Percentiles rank a stretch among this genome's conserved stretches.
Conservation (phyloP, 163 green algal species). For the Volvox carteri region DNA sequence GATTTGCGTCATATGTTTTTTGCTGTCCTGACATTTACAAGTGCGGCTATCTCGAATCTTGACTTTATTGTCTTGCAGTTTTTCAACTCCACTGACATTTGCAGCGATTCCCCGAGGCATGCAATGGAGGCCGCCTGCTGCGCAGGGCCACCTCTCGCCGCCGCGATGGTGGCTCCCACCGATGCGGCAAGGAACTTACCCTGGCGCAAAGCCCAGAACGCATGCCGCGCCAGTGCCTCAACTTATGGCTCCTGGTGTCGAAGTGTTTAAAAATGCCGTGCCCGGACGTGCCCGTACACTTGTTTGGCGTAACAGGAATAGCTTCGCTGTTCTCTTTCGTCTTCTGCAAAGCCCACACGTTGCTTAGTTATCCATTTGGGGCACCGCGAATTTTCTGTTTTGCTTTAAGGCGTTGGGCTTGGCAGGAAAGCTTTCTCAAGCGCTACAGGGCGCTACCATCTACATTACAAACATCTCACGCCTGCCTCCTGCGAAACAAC, state of each 20-base stretch:
- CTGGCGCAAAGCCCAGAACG: neutral
- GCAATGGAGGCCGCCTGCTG: neutral
- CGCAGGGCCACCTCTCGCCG: neutral
- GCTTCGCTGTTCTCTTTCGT: too few relatives aligned
- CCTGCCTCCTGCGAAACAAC: too few relatives aligned
- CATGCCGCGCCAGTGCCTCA: neutral
- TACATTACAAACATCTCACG: too few relatives aligned
- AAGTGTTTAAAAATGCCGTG: too few relatives aligned
- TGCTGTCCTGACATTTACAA: neutral
- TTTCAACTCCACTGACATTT: neutral
- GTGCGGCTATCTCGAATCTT: neutral
- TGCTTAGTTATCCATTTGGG: too few relatives aligned
- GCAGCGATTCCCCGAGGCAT: neutral
- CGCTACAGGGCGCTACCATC: too few relatives aligned
- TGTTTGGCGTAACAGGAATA: too few relatives aligned
- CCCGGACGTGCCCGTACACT: too few relatives aligned
- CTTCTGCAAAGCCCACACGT: too few relatives aligned
- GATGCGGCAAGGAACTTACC: neutral
- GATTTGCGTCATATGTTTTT: neutral
- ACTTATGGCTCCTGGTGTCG: neutral
- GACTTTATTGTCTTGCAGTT: neutral
- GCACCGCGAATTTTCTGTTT: too few relatives aligned
- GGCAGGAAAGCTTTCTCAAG: too few relatives aligned
- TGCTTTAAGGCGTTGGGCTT: too few relatives aligned
- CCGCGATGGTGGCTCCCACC: neutral